phyloP scores from a whole-genome alignment of 1,284 basidiomycete genomes.

The Tilletia horrida region DNA sequence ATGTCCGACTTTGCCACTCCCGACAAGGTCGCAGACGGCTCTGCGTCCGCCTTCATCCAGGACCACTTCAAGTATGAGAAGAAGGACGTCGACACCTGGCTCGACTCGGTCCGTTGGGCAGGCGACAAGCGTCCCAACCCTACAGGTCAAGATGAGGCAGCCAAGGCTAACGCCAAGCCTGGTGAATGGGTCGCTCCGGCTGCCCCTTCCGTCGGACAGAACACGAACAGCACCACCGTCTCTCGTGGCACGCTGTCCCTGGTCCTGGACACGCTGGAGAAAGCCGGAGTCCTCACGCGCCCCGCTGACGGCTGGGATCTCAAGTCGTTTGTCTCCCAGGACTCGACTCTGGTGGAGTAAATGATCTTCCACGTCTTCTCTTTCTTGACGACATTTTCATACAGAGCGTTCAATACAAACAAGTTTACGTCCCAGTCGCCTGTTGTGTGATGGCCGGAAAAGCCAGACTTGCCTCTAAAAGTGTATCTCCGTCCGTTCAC shows the following conservation, averaged over 20 bases:
- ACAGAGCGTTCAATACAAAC: too few relatives aligned
- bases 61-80: conserved; percentile 61
- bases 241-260: conserved; percentile 28
- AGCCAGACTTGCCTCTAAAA: too few relatives aligned
- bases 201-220: conserved; percentile 25
- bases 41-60: conserved; percentile 30
- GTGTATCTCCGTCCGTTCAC: too few relatives aligned
- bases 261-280: conserved; percentile 37
- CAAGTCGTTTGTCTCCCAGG: conserved; percentile 2
- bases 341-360: neutral
- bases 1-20: conserved; percentile 40
- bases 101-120: conserved; percentile 45
- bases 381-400: too few relatives aligned
- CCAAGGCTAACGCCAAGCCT: neutral
- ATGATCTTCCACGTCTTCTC: too few relatives aligned
- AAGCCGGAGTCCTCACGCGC: conserved; percentile 38
- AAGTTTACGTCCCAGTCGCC: too few relatives aligned
- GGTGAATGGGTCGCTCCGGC: conserved; percentile 20
- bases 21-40: conserved; percentile 23
- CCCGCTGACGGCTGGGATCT: conserved; percentile 23
- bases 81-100: conserved; percentile 68
- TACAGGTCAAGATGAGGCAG: neutral
- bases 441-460: too few relatives aligned
- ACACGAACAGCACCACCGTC: conserved; percentile 33
- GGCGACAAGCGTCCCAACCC: conserved; percentile 38